These are phyloP conservation scores for Daldinia grandis DNA, from an alignment of 495 filamentous ascomycete genomes.

Conservation along the genomic window DNA sequence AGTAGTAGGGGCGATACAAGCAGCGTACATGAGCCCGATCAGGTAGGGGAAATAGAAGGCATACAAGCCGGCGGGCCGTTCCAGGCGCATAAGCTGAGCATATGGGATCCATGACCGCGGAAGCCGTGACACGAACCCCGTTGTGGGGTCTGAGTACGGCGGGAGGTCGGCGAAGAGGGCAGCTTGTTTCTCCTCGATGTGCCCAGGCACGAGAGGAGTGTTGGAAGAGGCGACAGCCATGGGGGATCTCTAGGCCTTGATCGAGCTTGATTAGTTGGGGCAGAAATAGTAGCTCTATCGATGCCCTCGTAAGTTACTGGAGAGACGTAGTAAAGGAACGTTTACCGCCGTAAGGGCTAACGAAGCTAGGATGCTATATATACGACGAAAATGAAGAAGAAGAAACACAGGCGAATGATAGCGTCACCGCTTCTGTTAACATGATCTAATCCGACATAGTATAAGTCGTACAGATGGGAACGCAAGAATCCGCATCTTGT, in stretches of 20 bases:
- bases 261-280: neutral
- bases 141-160: neutral
- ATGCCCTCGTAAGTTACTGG: neutral
- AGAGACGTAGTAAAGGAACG: neutral
- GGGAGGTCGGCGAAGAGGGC: neutral
- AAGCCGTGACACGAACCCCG: neutral
- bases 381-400: neutral
- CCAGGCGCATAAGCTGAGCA: neutral
- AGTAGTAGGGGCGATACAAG: neutral
- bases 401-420: neutral
- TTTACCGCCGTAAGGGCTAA: neutral
- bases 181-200: neutral
- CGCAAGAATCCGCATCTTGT: neutral
- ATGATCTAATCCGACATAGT: neutral
- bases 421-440: neutral
- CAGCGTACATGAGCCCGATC: neutral
- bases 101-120: neutral
- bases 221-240: neutral
- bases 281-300: neutral
- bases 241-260: neutral
- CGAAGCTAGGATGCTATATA: neutral
- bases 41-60: neutral
- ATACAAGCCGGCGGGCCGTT: neutral
- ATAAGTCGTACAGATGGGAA: neutral
- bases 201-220: neutral